These are phyloP conservation scores for Flaveria trinervia DNA, from an alignment of 129 eudicot genomes.

Conservation along the genomic window DNA sequence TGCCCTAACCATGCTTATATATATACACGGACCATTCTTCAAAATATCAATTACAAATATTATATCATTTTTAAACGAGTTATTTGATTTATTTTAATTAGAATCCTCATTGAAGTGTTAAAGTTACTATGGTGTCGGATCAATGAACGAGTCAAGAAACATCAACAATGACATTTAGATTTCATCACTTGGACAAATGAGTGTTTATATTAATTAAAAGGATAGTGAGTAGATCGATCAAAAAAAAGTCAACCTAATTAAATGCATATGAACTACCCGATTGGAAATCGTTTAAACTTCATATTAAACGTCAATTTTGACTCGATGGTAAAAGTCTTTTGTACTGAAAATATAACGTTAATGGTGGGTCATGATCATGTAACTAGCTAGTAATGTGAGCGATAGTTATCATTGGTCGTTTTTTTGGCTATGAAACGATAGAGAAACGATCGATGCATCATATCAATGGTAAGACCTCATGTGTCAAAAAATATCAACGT, in stretches of 20 bases:
- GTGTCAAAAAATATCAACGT: background rate
- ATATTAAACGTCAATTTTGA: background rate
- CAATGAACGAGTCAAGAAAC: background rate
- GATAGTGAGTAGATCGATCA: background rate
- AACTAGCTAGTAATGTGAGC: constrained; percentile 4
- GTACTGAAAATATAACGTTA: background rate
- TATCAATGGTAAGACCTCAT: too few relatives aligned
- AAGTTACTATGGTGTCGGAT: background rate
- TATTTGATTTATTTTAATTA: too few relatives aligned
- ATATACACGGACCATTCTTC: too few relatives aligned
- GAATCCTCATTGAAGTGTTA: background rate
- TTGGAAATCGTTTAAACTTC: background rate
- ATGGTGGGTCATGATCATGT: constrained; percentile 7
- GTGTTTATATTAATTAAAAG: background rate
- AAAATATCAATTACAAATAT: background rate
- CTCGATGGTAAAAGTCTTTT: background rate
- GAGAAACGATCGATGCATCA: background rate
- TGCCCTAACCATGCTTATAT: too few relatives aligned
- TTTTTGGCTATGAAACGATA: background rate
- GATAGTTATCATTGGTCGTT: background rate
- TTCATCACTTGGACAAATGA: background rate
- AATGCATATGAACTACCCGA: constrained; percentile 25
- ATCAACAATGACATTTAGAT: background rate
- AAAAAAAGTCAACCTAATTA: constrained; percentile 20
- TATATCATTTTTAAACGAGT: background rate